Conservation (phyloP, 1,139 yeast genomes). For the Suhomyces coccinellae region DNA sequence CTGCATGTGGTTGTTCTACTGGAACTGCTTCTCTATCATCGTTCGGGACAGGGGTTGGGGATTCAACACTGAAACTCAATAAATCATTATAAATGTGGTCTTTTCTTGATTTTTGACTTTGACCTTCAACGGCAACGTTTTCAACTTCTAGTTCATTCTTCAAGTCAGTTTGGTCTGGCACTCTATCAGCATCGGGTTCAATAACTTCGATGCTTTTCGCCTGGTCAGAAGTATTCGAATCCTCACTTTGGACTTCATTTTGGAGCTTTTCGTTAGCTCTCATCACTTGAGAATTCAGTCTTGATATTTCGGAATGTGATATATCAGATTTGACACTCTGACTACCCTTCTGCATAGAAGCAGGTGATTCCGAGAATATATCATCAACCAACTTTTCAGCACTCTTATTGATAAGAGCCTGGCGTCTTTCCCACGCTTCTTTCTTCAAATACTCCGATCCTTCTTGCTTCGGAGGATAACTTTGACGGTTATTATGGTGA, state of each 20-base stretch:
- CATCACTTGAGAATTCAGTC: neutral
- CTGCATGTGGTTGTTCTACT: neutral
- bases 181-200: neutral
- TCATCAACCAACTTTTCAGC: constrained; percentile 46
- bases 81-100: constrained; percentile 1
- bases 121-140: neutral
- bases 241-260: neutral
- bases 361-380: constrained; percentile 28
- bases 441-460: constrained; percentile 28
- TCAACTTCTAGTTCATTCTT: neutral
- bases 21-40: neutral
- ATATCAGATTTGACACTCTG: constrained; percentile 8
- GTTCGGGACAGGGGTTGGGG: neutral
- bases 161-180: neutral
- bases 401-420: constrained; percentile 20
- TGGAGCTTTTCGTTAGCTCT: constrained; percentile 3
- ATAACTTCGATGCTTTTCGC: neutral
- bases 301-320: constrained; percentile 2
- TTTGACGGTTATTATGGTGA: constrained; percentile 1
- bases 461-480: constrained; percentile 3
- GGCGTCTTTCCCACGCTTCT: constrained; percentile 41
- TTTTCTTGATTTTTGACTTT: neutral
- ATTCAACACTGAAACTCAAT: neutral
- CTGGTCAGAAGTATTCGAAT: neutral
- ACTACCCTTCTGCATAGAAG: constrained; percentile 2